These are phyloP conservation scores for Blastobotrys chiropterorum DNA, from an alignment of 805 yeast species.

Conservation along the genomic window DNA sequence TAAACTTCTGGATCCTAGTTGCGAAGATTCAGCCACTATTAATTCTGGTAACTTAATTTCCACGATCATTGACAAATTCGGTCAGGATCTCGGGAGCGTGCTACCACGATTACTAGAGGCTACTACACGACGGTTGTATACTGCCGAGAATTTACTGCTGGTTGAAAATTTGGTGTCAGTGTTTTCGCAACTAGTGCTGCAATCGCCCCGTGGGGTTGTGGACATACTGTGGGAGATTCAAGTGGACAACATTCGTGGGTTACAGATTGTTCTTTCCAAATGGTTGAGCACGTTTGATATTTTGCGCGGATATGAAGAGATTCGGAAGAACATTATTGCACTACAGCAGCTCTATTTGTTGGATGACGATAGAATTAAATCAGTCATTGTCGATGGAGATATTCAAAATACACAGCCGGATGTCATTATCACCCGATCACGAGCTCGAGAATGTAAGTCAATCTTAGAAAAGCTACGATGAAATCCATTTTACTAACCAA, in stretches of 20 bases:
- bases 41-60: conserved; percentile 66
- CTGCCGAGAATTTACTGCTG: conserved; percentile 64
- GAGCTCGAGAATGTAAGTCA: conserved; percentile 44
- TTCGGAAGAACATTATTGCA: conserved; percentile 62
- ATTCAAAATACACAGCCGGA: conserved; percentile 52
- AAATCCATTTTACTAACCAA: conserved; percentile 7
- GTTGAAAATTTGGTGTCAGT: conserved; percentile 73
- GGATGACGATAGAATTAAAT: conserved; percentile 46
- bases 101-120: conserved; percentile 61
- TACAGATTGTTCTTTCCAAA: conserved; percentile 56
- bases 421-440: conserved; percentile 78
- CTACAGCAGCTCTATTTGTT: conserved; percentile 58
- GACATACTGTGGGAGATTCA: conserved; percentile 47
- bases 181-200: conserved; percentile 61
- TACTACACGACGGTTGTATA: conserved; percentile 57
- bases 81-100: conserved; percentile 34
- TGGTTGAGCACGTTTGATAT: conserved; percentile 84
- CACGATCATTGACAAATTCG: conserved; percentile 50
- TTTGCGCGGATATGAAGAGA: conserved; percentile 70
- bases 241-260: conserved; percentile 30
- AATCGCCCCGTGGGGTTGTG: conserved; percentile 58
- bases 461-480: too few relatives aligned
- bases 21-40: conserved; percentile 76
- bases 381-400: conserved; percentile 69
- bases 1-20: conserved; percentile 60